Evolutionary conservation across 768 basidiomycete species (phyloP).

Genomic region (Boletus fagicola): DNA sequence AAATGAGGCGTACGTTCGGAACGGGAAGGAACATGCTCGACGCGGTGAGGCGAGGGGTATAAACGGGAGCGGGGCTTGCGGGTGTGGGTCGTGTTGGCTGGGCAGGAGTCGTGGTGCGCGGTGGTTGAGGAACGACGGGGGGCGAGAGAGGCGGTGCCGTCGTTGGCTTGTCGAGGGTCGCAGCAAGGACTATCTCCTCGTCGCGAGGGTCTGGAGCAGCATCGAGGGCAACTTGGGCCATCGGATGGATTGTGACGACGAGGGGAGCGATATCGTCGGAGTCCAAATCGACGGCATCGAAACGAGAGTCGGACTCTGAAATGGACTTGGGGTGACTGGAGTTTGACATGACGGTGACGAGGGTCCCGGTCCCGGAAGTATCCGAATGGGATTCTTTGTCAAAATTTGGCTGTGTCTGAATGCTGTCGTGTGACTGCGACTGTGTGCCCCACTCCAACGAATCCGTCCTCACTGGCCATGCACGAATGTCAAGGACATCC

Average conservation of each 20-base stretch:
- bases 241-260: not conserved
- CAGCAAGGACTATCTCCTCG: constrained; percentile 42
- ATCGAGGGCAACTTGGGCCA: not conserved
- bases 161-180: constrained; percentile 53
- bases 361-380: constrained; percentile 21
- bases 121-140: constrained; percentile 31
- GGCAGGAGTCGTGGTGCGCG: constrained; percentile 50
- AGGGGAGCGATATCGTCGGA: constrained; percentile 12
- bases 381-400: constrained; percentile 15
- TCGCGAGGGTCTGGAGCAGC: not conserved
- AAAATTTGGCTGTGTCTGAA: not conserved
- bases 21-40: constrained; percentile 87
- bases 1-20: constrained; percentile 71
- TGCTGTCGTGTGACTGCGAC: not conserved
- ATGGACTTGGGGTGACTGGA: not conserved
- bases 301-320: constrained; percentile 14
- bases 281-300: not conserved
- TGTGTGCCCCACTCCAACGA: not conserved
- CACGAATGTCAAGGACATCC: constrained; percentile 27
- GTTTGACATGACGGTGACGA: constrained; percentile 9
- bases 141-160: constrained; percentile 40
- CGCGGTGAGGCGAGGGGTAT: constrained; percentile 64
- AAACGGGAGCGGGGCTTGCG: constrained; percentile 36
- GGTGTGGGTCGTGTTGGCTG: not conserved
- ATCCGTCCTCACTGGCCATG: not conserved